phyloP scores from a whole-genome alignment of 2,329 filamentous ascomycete species.

The Claviceps sp. region DNA sequence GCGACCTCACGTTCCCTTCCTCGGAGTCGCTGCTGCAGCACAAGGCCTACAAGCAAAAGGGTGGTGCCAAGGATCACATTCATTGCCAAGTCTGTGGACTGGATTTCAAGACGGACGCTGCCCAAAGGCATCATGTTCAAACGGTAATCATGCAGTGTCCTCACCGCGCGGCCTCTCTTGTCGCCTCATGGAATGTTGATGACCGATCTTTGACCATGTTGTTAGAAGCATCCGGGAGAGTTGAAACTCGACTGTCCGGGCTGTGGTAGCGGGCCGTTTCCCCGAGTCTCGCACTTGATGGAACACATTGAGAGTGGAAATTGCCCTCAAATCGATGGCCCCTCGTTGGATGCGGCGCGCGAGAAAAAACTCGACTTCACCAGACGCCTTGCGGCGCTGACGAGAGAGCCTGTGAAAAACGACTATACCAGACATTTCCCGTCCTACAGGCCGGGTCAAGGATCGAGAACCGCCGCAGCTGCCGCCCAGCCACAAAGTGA shows the following conservation, averaged over 20 bases:
- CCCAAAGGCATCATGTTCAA: slow-evolving; percentile 21
- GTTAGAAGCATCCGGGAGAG: slow-evolving; percentile 12
- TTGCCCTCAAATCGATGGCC: slow-evolving; percentile 24
- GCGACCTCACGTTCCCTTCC: slow-evolving; percentile 14
- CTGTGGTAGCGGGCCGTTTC: slow-evolving; percentile 25
- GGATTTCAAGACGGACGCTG: slow-evolving; percentile 21
- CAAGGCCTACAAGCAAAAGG: slow-evolving; percentile 15
- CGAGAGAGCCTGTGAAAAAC: slow-evolving; percentile 14
- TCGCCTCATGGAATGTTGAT: no score
- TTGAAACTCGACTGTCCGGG: slow-evolving; percentile 34
- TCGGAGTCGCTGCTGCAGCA: slow-evolving; percentile 16
- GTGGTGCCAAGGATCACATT: slow-evolving; percentile 16
- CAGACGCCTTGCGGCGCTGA: slow-evolving; percentile 14
- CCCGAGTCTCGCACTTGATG: slow-evolving; percentile 24
- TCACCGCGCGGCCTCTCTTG: neutral
- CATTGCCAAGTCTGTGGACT: slow-evolving; percentile 25
- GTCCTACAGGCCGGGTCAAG: neutral
- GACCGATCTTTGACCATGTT: neutral
- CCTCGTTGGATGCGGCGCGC: slow-evolving; percentile 20
- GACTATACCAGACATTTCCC: slow-evolving; percentile 16
- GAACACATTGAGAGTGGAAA: slow-evolving; percentile 29
- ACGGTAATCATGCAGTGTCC: slow-evolving; percentile 16
- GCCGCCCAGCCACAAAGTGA: slow-evolving; percentile 8
- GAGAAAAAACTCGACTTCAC: slow-evolving; percentile 24
- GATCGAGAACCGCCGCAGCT: neutral